A percentile compares a stretch with the other conserved stretches of the same genome.
Evolutionary conservation across 2,329 filamentous ascomycete genomes (phyloP).

Genomic region (Dothistroma pini): DNA sequence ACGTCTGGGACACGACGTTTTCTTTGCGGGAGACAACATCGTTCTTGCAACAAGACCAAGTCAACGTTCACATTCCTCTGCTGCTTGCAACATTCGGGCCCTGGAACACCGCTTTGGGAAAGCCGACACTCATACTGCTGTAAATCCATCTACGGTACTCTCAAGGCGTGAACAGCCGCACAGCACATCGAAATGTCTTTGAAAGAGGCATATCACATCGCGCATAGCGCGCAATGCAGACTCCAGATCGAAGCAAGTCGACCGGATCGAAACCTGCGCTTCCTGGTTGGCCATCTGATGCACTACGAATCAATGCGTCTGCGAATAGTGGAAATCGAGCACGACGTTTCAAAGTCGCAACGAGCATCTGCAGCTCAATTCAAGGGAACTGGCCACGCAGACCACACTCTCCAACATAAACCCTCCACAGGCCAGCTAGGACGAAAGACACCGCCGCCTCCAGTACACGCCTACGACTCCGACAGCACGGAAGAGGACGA

Average conservation of each 20-base stretch:
- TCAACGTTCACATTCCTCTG: background rate
- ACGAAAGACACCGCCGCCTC: constrained; percentile 28
- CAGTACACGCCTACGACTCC: constrained; percentile 16
- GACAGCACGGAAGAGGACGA: constrained; percentile 22
- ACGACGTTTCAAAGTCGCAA: constrained; percentile 27
- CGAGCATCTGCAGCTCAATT: constrained; percentile 22
- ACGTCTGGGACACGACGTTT: background rate
- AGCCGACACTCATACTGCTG: no score
- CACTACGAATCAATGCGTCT: constrained; percentile 35
- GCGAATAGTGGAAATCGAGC: constrained; percentile 37
- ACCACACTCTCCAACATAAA: constrained; percentile 19
- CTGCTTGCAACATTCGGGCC: background rate
- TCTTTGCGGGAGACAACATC: background rate
- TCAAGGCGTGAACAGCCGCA: background rate
- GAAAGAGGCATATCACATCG: constrained; percentile 33
- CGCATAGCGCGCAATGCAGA: constrained; percentile 36
- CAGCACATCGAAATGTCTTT: constrained; percentile 29
- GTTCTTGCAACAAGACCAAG: background rate
- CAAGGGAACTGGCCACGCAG: constrained; percentile 27
- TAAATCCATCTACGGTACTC: no score
- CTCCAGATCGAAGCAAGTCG: constrained; percentile 33
- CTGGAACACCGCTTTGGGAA: constrained; percentile 1
- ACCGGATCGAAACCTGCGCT: constrained; percentile 35
- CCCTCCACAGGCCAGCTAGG: constrained; percentile 25
- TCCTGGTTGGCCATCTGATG: constrained; percentile 36